A percentile compares a stretch with the other conserved stretches of the same genome.
phyloP scores from a whole-genome alignment of 768 basidiomycete species.

The Pholiota microspora region DNA sequence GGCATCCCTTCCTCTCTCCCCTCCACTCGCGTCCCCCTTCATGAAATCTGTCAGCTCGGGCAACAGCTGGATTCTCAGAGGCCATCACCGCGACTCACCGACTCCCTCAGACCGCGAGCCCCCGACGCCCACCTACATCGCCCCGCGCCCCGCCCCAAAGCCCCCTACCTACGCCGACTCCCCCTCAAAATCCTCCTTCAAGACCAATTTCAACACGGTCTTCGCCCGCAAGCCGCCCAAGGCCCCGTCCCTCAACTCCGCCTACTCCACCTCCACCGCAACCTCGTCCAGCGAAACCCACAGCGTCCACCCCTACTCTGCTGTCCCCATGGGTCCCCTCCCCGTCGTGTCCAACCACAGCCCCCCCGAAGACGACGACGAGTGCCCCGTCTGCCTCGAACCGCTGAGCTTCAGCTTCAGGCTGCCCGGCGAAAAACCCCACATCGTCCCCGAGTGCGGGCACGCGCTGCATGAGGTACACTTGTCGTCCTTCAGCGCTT shows the following conservation, averaged over 20 bases:
- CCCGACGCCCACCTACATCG: slow-evolving; percentile 44
- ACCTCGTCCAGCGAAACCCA: slow-evolving; percentile 38
- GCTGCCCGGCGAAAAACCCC: slow-evolving; percentile 94
- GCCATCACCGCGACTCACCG: slow-evolving; percentile 36
- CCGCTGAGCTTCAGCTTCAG: slow-evolving; percentile 91
- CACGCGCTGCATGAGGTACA: slow-evolving; percentile 92
- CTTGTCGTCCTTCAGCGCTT: slow-evolving; percentile 13
- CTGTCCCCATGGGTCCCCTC: slow-evolving; percentile 62
- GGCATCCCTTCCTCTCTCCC: slow-evolving; percentile 1
- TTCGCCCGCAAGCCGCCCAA: slow-evolving; percentile 45
- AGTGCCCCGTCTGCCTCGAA: slow-evolving; percentile 96
- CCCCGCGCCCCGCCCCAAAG: slow-evolving; percentile 35
- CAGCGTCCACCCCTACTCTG: slow-evolving; percentile 51
- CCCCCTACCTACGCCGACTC: slow-evolving; percentile 26
- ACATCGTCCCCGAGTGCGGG: slow-evolving; percentile 96
- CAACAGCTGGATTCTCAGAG: slow-evolving; percentile 39
- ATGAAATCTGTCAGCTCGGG: slow-evolving; percentile 40
- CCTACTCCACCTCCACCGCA: slow-evolving; percentile 43
- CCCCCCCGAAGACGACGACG: slow-evolving; percentile 73
- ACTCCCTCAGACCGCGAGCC: slow-evolving; percentile 21
- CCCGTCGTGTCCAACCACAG: slow-evolving; percentile 72
- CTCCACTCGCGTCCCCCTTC: slow-evolving; percentile 13
- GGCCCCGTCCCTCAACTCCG: slow-evolving; percentile 47
- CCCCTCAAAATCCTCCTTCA: slow-evolving; percentile 30
- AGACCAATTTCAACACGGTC: slow-evolving; percentile 46